Evolutionary conservation across 768 basidiomycete species (phyloP).

Genomic region (Mycena alexandri): DNA sequence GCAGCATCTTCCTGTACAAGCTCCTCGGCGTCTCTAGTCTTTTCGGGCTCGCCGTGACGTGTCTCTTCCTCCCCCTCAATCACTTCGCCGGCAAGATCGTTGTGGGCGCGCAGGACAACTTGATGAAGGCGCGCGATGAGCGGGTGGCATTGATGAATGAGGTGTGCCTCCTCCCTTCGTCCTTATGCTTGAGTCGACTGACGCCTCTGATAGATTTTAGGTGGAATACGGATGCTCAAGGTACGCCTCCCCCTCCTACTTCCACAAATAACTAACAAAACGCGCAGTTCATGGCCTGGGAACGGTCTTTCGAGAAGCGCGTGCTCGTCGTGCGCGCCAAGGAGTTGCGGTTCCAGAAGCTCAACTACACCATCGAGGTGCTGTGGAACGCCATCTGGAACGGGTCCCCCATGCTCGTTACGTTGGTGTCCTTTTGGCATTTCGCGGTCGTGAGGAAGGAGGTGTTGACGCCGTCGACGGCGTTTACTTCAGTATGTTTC

Average conservation of each 20-base stretch:
- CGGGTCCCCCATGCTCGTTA: slow-evolving; percentile 68
- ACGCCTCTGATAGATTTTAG: slow-evolving; percentile 69
- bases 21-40: slow-evolving; percentile 84
- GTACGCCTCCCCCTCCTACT: slow-evolving; percentile 40
- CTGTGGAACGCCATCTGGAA: slow-evolving; percentile 66
- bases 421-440: slow-evolving; percentile 75
- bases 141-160: slow-evolving; percentile 93
- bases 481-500: slow-evolving; percentile 77
- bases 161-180: slow-evolving; percentile 40
- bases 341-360: slow-evolving; percentile 86
- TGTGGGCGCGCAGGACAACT: slow-evolving; percentile 75
- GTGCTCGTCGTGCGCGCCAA: slow-evolving; percentile 81
- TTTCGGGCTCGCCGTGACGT: slow-evolving; percentile 82
- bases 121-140: slow-evolving; percentile 94
- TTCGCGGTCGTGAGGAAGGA: slow-evolving; percentile 80
- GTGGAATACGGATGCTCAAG: slow-evolving; percentile 93
- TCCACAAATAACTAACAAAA: too few species aligned
- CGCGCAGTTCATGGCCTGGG: slow-evolving; percentile 90
- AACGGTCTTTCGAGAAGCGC: slow-evolving; percentile 86
- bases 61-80: slow-evolving; percentile 81
- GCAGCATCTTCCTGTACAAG: slow-evolving; percentile 80
- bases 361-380: slow-evolving; percentile 89
- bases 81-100: slow-evolving; percentile 83
- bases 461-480: slow-evolving; percentile 83
- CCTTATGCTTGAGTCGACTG: background rate